Evolutionary conservation across 805 yeast genomes (phyloP), one percentile per base, ranked within the genome.

Genomic region (Priceomyces melissophilus): DNA sequence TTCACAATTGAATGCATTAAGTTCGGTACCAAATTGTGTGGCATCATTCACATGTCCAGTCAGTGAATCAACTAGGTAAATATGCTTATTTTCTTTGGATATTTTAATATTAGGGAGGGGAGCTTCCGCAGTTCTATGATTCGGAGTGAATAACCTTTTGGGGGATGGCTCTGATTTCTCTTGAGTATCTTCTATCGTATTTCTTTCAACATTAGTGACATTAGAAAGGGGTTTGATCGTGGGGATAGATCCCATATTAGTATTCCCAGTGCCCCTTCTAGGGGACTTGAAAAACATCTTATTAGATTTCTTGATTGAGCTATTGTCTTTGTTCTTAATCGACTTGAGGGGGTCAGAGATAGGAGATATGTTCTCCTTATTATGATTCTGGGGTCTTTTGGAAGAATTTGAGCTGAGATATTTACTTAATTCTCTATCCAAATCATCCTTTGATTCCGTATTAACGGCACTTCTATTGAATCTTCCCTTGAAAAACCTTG

Each of bases 21-120:
- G 66, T 54, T 81, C 86, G 1, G 87, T 82, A 2, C 85, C 88
- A 58, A 76, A 81, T 48, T 72, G 75, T 2, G 87, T 81, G 8
- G 87, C 86, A 51, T 82, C 87, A 47, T 71, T 73, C 11, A 79
- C 52, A 42, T 65, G 65, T 0, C 86, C 85, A 30, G 81, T 78
- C 53, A 79, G 75, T 4, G 85, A 72, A 47, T 81, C 82, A 25
- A 82, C 85, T 34, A 81, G 60, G 49, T 73, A 69, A 35, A 78
- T 78, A 26, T 55, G 54, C 10, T 47, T 40, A 11, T 46, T 42
- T 15, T 48, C 30, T n/a, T 49, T 42, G 20, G 46, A 42, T 37
- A 51, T 44, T 40, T 55, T 58, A 15, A 67, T 47, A 17, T 58
- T 48, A 7, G 80, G 69, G 46, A 52, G 67, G 1, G 64, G 61